Base-by-base conservation (phyloP, 139 green algal genomes). In the Bryopsis sp. region DNA sequence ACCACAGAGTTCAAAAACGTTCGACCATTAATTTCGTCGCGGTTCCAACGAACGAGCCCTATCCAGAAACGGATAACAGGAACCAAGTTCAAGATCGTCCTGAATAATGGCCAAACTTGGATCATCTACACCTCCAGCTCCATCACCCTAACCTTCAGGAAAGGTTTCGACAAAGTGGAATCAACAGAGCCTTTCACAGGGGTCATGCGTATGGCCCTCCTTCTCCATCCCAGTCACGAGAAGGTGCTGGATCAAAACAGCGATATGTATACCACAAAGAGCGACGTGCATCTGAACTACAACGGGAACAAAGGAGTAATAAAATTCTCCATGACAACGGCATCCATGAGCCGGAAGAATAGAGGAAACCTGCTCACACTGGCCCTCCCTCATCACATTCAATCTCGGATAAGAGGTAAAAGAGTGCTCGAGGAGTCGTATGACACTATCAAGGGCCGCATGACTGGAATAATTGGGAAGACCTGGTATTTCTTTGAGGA, bases 171-270 rank as follows among this genome's bases (percentile, higher is more conserved):
- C 43, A 11, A 11, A 11, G 19, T 76, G 4, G 32, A 31, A 28
- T 39, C 70, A 15, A 6, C 15, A 3, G 24, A 39, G 47, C 66
- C 70, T 24, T 76, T 74, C 70, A 74, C 62, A 31, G 70, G 70
- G 11, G 19, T 58, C 2, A 54, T 76, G 34, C 61, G 72, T 24
- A 43, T 64, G 31, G 72, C 72, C 2, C 38, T 66, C 24, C 32
- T 77, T 33, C 70, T 71, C 4, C 35, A 38, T 33, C 29, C 26
- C 33, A 76, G 15, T 19, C 43, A 54, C 19, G 43, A 54, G 43
- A 19, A 11, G 43, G 43, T 54, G 15, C 43, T 54, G 43, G 43
- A 54, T 19, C 15, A 11, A 26, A 11, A 54, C 43, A 54, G 60
- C 60, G n/a, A 39, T 37, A 1, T 15, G 6, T 4, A 2, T 11